Evolutionary conservation across 192 early-diverging fungal genomes (phyloP).

Genomic region (Rhizoclosmatium sp.): DNA sequence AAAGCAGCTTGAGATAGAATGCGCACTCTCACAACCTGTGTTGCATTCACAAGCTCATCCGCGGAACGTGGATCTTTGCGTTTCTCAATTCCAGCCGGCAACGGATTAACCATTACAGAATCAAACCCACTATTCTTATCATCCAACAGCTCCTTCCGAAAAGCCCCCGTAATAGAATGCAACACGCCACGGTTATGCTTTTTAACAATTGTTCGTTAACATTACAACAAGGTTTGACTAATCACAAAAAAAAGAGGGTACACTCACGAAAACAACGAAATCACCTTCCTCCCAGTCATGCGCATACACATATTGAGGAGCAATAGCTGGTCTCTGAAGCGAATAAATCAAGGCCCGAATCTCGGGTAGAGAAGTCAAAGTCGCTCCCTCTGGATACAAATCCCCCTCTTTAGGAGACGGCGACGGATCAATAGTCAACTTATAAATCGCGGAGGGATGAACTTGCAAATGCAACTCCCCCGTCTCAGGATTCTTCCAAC

Average conservation of each 20-base stretch:
- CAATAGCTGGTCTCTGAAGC: slow-evolving; percentile 27
- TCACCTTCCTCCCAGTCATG: slow-evolving; percentile 39
- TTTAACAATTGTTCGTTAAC: neutral
- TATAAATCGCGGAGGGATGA: slow-evolving; percentile 18
- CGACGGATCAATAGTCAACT: neutral
- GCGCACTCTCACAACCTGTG: neutral
- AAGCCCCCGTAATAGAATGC: slow-evolving; percentile 26
- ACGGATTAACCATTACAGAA: slow-evolving; percentile 19
- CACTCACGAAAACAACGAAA: slow-evolving; percentile 11
- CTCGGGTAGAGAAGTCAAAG: slow-evolving; percentile 11
- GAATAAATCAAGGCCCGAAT: slow-evolving; percentile 11
- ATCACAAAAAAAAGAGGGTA: neutral
- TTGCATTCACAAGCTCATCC: neutral
- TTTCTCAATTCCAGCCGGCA: slow-evolving; percentile 9
- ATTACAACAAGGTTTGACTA: no score
- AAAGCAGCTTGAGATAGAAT: slow-evolving; percentile 26
- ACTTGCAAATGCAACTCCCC: slow-evolving; percentile 12
- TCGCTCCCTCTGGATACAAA: slow-evolving; percentile 6
- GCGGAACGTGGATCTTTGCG: neutral
- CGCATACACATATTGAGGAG: slow-evolving; percentile 25
- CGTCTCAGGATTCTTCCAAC: slow-evolving; percentile 33
- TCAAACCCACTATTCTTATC: neutral
- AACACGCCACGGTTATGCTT: slow-evolving; percentile 33
- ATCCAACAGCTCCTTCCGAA: slow-evolving; percentile 19
- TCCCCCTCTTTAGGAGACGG: neutral